Conservation (phyloP, 2,329 filamentous ascomycete genomes). For the Leptographium radiaticola region DNA sequence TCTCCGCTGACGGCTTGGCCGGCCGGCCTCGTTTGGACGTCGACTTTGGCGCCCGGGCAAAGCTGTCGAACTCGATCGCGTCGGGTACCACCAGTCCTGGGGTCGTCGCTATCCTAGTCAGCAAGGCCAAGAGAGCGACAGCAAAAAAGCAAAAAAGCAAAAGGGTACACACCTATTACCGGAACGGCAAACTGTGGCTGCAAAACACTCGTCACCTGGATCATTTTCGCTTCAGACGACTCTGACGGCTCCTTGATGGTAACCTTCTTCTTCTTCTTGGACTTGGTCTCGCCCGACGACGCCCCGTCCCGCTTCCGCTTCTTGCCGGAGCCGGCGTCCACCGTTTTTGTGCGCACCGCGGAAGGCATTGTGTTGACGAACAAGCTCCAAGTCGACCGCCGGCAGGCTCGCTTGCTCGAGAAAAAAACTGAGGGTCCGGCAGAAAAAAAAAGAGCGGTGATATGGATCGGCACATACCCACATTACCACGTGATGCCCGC, state of each 20-base stretch:
- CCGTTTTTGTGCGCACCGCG: constrained; percentile 1
- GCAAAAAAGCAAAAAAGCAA: too few species aligned
- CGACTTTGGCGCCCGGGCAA: constrained; percentile 23
- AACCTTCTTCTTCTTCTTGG: constrained; percentile 41
- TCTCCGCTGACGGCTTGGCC: constrained; percentile 26
- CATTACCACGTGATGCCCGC: neutral
- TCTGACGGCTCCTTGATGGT: constrained; percentile 25
- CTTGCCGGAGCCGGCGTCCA: constrained; percentile 17
- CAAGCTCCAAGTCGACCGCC: neutral
- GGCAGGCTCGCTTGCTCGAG: neutral
- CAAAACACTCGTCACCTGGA: constrained; percentile 33
- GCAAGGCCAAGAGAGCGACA: neutral
- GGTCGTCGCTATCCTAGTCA: constrained; percentile 22
- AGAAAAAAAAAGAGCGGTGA: constrained; percentile 9
- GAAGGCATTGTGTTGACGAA: neutral
- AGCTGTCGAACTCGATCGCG: constrained; percentile 32
- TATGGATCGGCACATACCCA: neutral
- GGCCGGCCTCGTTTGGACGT: constrained; percentile 17
- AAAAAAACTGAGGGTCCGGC: constrained; percentile 6
- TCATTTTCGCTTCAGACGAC: constrained; percentile 14
- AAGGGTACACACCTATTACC: constrained; percentile 19
- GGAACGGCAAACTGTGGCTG: constrained; percentile 35
- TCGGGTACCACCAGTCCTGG: constrained; percentile 25
- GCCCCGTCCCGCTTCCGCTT: constrained; percentile 42
- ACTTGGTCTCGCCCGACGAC: constrained; percentile 20